phyloP scores from a whole-genome alignment of 331 rosid species.

The Acacia pycnantha region DNA sequence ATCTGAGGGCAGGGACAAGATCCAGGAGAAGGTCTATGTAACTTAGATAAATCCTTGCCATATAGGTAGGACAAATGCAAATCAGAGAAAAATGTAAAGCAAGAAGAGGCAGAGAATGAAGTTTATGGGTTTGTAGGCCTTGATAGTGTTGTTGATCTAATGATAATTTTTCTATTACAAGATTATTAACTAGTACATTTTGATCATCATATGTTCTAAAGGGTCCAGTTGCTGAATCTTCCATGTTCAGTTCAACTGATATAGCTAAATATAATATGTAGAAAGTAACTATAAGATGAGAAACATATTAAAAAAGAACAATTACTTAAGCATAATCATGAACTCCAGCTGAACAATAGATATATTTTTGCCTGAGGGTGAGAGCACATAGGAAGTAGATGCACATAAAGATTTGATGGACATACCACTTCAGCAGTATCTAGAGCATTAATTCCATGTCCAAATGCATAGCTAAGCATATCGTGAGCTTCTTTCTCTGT shows the following conservation, averaged over 20 bases:
- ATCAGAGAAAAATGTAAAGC: no score
- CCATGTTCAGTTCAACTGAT: background rate
- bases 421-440: slow-evolving; percentile 84
- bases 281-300: background rate
- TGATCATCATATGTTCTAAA: background rate
- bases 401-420: slow-evolving; percentile 17
- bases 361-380: background rate
- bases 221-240: background rate
- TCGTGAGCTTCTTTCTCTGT: slow-evolving; percentile 86
- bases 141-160: background rate
- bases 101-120: no score
- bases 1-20: background rate
- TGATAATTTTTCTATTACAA: background rate
- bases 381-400: slow-evolving; percentile 1
- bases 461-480: slow-evolving; percentile 65
- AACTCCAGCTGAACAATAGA: background rate
- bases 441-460: slow-evolving; percentile 65
- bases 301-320: background rate
- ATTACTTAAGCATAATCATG: slow-evolving; percentile 3
- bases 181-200: no score
- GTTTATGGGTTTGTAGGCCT: background rate
- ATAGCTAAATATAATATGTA: background rate
- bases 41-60: background rate
- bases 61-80: background rate
- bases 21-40: background rate